Conservation (phyloP, 148 eudicot genomes). For the Selenicereus undatus region DNA sequence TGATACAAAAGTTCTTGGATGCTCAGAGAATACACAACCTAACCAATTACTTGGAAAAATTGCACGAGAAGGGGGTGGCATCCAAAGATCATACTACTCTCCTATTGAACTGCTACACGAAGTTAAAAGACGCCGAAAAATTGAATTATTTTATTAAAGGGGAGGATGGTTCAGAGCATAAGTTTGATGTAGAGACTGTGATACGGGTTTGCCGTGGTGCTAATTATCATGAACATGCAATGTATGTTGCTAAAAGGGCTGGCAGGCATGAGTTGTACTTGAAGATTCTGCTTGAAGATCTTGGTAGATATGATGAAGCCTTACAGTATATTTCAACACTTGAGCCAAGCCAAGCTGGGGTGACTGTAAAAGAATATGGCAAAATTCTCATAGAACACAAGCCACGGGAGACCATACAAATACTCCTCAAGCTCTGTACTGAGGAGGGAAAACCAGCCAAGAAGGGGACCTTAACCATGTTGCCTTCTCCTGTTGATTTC, state of each 20-base stretch:
- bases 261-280: conserved; percentile 95
- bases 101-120: conserved; percentile 86
- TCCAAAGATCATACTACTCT: conserved; percentile 98
- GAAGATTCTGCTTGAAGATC: conserved; percentile 92
- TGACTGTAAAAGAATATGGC: conserved; percentile 86
- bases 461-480: conserved; percentile 59
- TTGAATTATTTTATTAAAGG: conserved; percentile 78
- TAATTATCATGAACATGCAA: conserved; percentile 95
- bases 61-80: conserved; percentile 93
- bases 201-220: conserved; percentile 97
- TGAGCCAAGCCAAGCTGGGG: conserved; percentile 94
- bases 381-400: conserved; percentile 93
- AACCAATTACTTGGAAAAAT: conserved; percentile 89
- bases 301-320: conserved; percentile 93
- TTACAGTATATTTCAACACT: conserved; percentile 77
- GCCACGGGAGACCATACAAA: conserved; percentile 72
- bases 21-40: conserved; percentile 96
- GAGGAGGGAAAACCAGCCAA: conserved; percentile 67
- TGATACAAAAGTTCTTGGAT: conserved; percentile 95
- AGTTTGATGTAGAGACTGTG: conserved; percentile 96
- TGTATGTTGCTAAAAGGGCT: conserved; percentile 96
- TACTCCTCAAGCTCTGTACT: conserved; percentile 88
- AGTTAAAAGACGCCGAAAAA: conserved; percentile 92
- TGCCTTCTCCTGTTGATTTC: conserved; percentile 98
- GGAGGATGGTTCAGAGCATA: conserved; percentile 84